Evolutionary conservation across 192 early-diverging fungal genomes (phyloP), one percentile per base, ranked within the genome.

Genomic region (Coemansia sp.): DNA sequence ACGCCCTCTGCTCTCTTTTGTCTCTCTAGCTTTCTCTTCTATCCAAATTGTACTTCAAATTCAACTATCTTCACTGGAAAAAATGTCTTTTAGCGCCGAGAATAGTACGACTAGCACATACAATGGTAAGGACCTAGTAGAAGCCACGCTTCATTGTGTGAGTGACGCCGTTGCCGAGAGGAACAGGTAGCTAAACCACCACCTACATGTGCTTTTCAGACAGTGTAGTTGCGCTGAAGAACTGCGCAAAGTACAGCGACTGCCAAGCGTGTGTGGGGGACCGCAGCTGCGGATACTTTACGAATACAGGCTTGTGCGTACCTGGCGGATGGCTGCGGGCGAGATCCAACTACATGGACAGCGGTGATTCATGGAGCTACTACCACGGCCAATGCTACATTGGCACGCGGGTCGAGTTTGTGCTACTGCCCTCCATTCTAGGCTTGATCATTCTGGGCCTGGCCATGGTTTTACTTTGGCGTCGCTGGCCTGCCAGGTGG

Each of bases 371-470:
- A 27, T 82, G 79, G 79, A 41, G 71, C 55, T 82, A 82, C 62
- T 76, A 76, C 68, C 79, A 82, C 43, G 74, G 79, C 0, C 67
- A 82, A n/a, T 82, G 79, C 65, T 52, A 50, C 32, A 35, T 76
- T 44, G 70, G 79, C 68, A 70, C 79, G 7, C 67, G 59, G 11
- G 67, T 73, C 9, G 74, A 73, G 58, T 73, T 75, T 53, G 71
- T 76, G 27, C 62, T 82, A 41, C 38, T 82, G 64, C 79, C 79
- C 20, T 9, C 68, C 3, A 63, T 73, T 35, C 52, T 71, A 39
- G 70, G 62, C 15, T 59, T 76, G 56, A 55, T 64, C 12, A 59
- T 67, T 13, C 62, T 82, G 41, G 60, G 47, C 4, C 61, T 71
- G 4, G 74, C 79, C 7, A 58, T 73, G 35, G 35, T 70, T 4